A percentile compares a stretch with the other conserved stretches of the same genome.
These are phyloP conservation scores for Orbilia ellipsospora DNA, from an alignment of 2,329 filamentous ascomycete species.

Conservation along the genomic window DNA sequence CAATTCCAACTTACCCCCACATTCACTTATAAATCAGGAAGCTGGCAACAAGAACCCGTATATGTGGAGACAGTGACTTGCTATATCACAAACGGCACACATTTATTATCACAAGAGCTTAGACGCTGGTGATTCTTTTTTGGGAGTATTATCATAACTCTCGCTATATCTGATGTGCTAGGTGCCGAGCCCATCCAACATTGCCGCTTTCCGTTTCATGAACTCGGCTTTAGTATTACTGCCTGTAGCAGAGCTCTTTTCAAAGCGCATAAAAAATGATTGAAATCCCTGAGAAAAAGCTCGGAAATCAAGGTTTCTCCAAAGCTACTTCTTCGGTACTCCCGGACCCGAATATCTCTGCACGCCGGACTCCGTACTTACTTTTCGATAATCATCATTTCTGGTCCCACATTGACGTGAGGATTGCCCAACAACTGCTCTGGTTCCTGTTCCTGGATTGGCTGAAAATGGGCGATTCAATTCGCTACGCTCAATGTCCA, in stretches of 20 bases:
- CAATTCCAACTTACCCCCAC: background rate
- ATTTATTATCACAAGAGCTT: too few relatives aligned
- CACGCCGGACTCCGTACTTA: too few relatives aligned
- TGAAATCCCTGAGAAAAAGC: background rate
- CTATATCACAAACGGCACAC: too few relatives aligned
- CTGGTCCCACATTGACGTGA: slow-evolving; percentile 8
- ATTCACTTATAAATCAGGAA: background rate
- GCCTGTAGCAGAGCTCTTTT: slow-evolving; percentile 1
- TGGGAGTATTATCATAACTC: too few relatives aligned
- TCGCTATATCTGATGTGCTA: too few relatives aligned
- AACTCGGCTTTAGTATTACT: background rate
- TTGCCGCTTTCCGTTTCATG: slow-evolving; percentile 8
- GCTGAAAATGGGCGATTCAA: slow-evolving; percentile 17
- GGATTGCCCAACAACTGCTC: background rate
- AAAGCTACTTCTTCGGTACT: background rate
- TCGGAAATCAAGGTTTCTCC: background rate
- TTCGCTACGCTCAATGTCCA: slow-evolving; percentile 31
- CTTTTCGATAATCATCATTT: background rate
- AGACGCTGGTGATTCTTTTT: too few relatives aligned
- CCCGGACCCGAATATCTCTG: background rate
- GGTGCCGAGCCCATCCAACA: background rate
- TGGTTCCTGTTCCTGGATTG: slow-evolving; percentile 28
- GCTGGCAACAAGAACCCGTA: background rate
- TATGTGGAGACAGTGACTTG: background rate
- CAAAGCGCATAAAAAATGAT: background rate